Percentiles rank a stretch among this genome's conserved stretches.
phyloP scores from a whole-genome alignment of 208 protist genomes.

The Acanthamoeba royreba region DNA sequence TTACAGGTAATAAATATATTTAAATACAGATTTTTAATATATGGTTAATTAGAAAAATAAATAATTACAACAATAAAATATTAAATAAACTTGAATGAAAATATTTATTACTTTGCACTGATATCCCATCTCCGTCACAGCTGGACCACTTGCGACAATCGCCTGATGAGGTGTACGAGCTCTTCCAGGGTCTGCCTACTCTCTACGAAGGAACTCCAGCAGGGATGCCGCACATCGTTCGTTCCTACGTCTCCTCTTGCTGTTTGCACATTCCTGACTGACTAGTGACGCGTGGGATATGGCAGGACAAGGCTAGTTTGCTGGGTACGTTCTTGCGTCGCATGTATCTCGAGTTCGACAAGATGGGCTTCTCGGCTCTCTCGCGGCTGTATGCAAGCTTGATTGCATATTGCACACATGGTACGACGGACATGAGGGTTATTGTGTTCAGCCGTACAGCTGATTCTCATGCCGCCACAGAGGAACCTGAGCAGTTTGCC shows the following conservation, averaged over 20 bases:
- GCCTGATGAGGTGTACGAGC: background rate
- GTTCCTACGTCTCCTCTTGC: background rate
- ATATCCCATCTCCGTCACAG: too few relatives aligned
- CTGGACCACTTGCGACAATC: background rate
- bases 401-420: background rate
- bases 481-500: background rate
- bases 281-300: too few relatives aligned
- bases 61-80: too few relatives aligned
- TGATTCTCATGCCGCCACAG: too few relatives aligned
- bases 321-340: slow-evolving; percentile 25
- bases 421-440: too few relatives aligned
- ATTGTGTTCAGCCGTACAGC: background rate
- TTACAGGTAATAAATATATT: background rate
- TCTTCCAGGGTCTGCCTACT: background rate
- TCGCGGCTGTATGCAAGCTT: slow-evolving; percentile 2
- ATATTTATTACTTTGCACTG: too few relatives aligned
- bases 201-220: background rate
- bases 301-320: background rate
- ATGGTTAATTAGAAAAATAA: too few relatives aligned
- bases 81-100: too few relatives aligned
- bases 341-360: background rate
- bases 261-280: too few relatives aligned
- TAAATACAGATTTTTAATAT: too few relatives aligned
- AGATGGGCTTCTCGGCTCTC: background rate
- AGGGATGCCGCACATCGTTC: background rate